Base-by-base conservation (phyloP, 495 filamentous ascomycete genomes). In the Podospora didyma region DNA sequence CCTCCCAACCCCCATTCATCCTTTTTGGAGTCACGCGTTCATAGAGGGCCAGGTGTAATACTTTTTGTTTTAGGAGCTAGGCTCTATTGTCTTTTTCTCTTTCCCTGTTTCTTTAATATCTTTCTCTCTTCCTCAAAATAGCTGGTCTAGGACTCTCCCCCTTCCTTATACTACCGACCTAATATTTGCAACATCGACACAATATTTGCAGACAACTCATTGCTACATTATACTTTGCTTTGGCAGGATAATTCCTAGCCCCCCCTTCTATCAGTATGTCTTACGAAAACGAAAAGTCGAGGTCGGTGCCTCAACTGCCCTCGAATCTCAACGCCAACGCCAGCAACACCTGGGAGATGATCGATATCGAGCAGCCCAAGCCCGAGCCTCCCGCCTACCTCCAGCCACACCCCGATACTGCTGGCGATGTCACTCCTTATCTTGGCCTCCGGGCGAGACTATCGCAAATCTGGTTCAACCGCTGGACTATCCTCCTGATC, bases 381-480 rank as follows among this genome's bases (percentile, higher is more conserved):
- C 23, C 46, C n/a, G 46, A 34, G 16, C 12, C 56, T 17, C 64
- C 63, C 26, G 51, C 22, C 26, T 31, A 31, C 26, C 65, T 62
- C 37, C 56, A 21, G 28, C 54, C 41, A 1, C 58, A 69, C 48
- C 51, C 62, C 23, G 58, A 69, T 46, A 71, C 70, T 14, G 62
- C 66, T 2, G 64, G 65, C 7, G 49, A 48, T 57, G 82, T 95
- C 64, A 98, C 91, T 48, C 95, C 94, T 26, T 97, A 97, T 66
- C 87, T 98, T 31, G 94, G 93, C 52, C 81, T 96, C 61, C 85
- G 86, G 59, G 88, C 94, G 56, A 84, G 92, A 57, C 79, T 97
- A 42, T 98, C 94, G 26, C 94, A 98, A 78, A 76, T 90, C 66
- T 96, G 92, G 91, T 87, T 97, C 77, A 97, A 97, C 78, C 80